These are phyloP conservation scores for Xylaria bambusicola DNA, from an alignment of 495 filamentous ascomycete species.

Conservation along the genomic window DNA sequence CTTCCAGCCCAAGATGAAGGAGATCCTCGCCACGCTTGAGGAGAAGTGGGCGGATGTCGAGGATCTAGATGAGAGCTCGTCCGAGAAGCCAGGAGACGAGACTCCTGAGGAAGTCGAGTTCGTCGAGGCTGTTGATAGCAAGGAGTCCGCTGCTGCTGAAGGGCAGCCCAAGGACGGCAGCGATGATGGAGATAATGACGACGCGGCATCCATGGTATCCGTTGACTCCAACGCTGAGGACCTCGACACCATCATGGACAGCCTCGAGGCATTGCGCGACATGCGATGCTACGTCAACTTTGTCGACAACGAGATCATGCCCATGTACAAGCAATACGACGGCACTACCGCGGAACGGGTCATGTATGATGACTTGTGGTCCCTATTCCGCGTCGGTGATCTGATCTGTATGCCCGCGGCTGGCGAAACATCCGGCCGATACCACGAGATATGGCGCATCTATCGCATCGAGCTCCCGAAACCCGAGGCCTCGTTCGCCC, in stretches of 20 bases:
- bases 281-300: slow-evolving; percentile 41
- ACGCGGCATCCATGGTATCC: slow-evolving; percentile 25
- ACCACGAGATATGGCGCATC: slow-evolving; percentile 36
- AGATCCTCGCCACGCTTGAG: slow-evolving; percentile 37
- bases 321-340: slow-evolving; percentile 28
- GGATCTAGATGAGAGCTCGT: slow-evolving; percentile 27
- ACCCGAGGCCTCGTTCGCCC: slow-evolving; percentile 22
- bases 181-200: slow-evolving; percentile 20
- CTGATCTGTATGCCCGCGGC: slow-evolving; percentile 34
- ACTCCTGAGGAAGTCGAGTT: slow-evolving; percentile 26
- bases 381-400: slow-evolving; percentile 39
- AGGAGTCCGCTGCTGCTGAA: slow-evolving; percentile 9
- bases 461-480: slow-evolving; percentile 31
- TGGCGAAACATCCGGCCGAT: slow-evolving; percentile 27
- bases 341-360: slow-evolving; percentile 26
- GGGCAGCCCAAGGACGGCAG: slow-evolving; percentile 8
- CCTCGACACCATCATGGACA: slow-evolving; percentile 32
- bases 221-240: slow-evolving; percentile 33
- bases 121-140: slow-evolving; percentile 21
- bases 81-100: slow-evolving; percentile 17
- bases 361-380: slow-evolving; percentile 41
- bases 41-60: slow-evolving; percentile 38
- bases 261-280: slow-evolving; percentile 33
- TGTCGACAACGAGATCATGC: slow-evolving; percentile 39
- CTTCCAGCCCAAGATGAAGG: slow-evolving; percentile 39